Conservation (phyloP, 164 flowering plant genomes). For the Chloranthus sessilifolius region DNA sequence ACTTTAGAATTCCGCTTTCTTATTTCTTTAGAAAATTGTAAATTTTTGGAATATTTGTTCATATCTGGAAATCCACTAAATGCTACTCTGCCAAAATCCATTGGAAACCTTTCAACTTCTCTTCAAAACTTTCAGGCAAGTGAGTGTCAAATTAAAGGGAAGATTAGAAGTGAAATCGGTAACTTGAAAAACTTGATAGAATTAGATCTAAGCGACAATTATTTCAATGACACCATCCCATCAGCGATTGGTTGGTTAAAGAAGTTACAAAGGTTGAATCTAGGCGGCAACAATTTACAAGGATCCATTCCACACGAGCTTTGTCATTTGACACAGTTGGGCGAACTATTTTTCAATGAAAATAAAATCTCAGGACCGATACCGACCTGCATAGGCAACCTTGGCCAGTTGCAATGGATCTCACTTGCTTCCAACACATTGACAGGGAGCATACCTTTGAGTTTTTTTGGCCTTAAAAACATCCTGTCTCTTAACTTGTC, state of each 20-base stretch:
- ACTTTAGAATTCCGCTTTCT: conserved; percentile 7
- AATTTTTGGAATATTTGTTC: neutral
- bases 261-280: too few species aligned
- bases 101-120: conserved; percentile 11
- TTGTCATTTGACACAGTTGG: neutral
- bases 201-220: neutral
- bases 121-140: neutral
- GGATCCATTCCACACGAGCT: neutral
- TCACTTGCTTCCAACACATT: too few species aligned
- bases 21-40: conserved; percentile 11
- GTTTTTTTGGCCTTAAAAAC: too few species aligned
- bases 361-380: too few species aligned
- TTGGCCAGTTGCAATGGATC: too few species aligned
- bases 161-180: neutral
- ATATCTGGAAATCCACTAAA: conserved; percentile 5
- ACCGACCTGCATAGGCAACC: neutral
- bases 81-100: conserved; percentile 9
- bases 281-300: neutral
- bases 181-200: neutral
- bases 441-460: too few species aligned
- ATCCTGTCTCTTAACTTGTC: neutral
- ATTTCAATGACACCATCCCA: neutral
- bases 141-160: conserved; percentile 1
- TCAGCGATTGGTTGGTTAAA: too few species aligned
- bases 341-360: neutral